Evolutionary conservation across 2,329 filamentous ascomycete species (phyloP).

Genomic region (Geoglossum cookeanum): DNA sequence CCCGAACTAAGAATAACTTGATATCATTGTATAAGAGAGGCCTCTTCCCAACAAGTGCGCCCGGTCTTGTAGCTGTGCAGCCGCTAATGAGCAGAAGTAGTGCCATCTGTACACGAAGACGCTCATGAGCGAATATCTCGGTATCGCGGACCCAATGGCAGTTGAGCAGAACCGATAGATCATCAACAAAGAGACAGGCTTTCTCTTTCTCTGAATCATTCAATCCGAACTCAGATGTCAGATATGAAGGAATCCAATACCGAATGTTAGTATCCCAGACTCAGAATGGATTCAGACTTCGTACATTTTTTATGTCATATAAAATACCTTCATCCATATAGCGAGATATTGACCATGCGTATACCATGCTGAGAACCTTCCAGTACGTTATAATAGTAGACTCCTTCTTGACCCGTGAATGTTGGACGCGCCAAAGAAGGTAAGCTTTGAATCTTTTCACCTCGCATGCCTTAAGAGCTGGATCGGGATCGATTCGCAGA

Average conservation of each 20-base stretch:
- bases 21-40: constrained; percentile 13
- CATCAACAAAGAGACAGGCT: constrained; percentile 6
- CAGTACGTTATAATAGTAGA: constrained; percentile 10
- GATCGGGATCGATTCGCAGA: neutral
- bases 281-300: constrained; percentile 2
- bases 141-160: constrained; percentile 11
- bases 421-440: constrained; percentile 9
- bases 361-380: constrained; percentile 12
- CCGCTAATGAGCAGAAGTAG: constrained; percentile 11
- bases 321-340: constrained; percentile 10
- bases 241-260: constrained; percentile 10
- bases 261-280: constrained; percentile 5
- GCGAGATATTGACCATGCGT: constrained; percentile 7
- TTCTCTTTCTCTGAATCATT: constrained; percentile 13
- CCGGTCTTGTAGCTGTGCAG: constrained; percentile 12
- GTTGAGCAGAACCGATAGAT: constrained; percentile 12
- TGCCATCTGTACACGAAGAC: constrained; percentile 12
- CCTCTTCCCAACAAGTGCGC: constrained; percentile 11
- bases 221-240: constrained; percentile 8
- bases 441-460: constrained; percentile 11
- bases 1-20: constrained; percentile 14
- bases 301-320: constrained; percentile 11
- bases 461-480: constrained; percentile 7
- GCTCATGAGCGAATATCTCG: constrained; percentile 13
- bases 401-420: constrained; percentile 12